Conservation (phyloP, 139 green algal species). For the Astrephomene gubernaculifera region DNA sequence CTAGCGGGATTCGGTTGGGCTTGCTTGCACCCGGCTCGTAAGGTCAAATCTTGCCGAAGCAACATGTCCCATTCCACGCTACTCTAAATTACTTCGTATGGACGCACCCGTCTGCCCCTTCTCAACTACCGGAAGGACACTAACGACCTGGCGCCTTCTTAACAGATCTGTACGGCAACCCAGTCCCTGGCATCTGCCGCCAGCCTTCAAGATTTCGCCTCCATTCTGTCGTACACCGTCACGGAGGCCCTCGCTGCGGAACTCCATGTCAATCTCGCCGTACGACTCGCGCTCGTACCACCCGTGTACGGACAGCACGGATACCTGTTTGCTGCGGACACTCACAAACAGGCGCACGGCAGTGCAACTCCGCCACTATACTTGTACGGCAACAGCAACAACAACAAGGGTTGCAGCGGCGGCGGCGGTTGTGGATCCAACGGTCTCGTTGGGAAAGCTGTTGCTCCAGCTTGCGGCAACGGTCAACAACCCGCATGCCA, state of each 20-base stretch:
- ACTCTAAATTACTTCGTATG: not conserved
- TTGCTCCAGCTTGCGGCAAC: too few relatives aligned
- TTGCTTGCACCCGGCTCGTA: too few relatives aligned
- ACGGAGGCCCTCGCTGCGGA: slow-evolving; percentile 11
- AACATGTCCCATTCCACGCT: too few relatives aligned
- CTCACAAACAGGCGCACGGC: too few relatives aligned
- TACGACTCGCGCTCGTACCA: slow-evolving; percentile 2
- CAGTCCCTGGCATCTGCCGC: not conserved
- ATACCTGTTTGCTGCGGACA: not conserved
- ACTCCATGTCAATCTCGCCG: slow-evolving; percentile 13
- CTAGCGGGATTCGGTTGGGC: too few relatives aligned
- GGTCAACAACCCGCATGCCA: too few relatives aligned
- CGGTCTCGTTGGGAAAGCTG: too few relatives aligned
- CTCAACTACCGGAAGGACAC: not conserved
- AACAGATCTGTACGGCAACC: not conserved
- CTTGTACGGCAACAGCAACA: too few relatives aligned
- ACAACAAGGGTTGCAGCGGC: too few relatives aligned
- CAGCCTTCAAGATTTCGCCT: not conserved
- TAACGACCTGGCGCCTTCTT: not conserved
- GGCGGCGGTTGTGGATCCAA: too few relatives aligned
- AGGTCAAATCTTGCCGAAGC: too few relatives aligned
- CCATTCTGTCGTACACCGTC: not conserved
- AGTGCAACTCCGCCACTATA: too few relatives aligned
- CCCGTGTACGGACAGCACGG: not conserved
- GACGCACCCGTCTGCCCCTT: not conserved